A percentile compares a stretch with the other conserved stretches of the same genome.
phyloP scores from a whole-genome alignment of 164 flowering plant species.

The Brasenia schreberi region DNA sequence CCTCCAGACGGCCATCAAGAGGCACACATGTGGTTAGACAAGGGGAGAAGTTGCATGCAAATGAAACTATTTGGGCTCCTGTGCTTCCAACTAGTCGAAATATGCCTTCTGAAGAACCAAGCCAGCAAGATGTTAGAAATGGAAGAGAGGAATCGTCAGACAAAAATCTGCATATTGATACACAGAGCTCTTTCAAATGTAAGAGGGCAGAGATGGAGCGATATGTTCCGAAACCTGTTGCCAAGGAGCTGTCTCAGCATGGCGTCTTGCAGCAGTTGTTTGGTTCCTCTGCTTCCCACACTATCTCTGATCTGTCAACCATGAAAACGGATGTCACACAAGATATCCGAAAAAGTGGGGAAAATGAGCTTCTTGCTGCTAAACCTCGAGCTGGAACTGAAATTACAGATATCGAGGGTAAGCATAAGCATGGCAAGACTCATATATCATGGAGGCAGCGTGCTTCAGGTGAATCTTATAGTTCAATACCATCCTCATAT shows the following conservation, averaged over 20 bases:
- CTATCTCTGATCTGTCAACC: constrained; percentile 15
- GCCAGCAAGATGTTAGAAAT: constrained; percentile 17
- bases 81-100: constrained; percentile 45
- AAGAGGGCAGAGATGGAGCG: constrained; percentile 96
- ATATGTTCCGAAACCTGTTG: constrained; percentile 89
- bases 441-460: constrained; percentile 71
- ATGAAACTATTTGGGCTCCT: constrained; percentile 90
- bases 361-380: constrained; percentile 10
- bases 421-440: constrained; percentile 39
- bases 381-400: constrained; percentile 18
- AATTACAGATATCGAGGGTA: constrained; percentile 30
- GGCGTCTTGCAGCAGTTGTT: constrained; percentile 20
- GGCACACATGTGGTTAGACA: constrained; percentile 31
- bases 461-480: constrained; percentile 23
- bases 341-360: constrained; percentile 12
- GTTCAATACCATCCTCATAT: constrained; percentile 6
- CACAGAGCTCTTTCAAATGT: constrained; percentile 43
- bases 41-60: constrained; percentile 33
- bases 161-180: constrained; percentile 23
- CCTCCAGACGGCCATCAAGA: constrained; percentile 40
- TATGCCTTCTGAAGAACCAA: constrained; percentile 32
- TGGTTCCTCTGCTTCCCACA: constrained; percentile 19
- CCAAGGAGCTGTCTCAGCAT: constrained; percentile 77
- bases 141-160: constrained; percentile 10
- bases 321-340: constrained; percentile 14